phyloP scores from a whole-genome alignment of 306 rosid genomes.

The Rosa chinensis region DNA sequence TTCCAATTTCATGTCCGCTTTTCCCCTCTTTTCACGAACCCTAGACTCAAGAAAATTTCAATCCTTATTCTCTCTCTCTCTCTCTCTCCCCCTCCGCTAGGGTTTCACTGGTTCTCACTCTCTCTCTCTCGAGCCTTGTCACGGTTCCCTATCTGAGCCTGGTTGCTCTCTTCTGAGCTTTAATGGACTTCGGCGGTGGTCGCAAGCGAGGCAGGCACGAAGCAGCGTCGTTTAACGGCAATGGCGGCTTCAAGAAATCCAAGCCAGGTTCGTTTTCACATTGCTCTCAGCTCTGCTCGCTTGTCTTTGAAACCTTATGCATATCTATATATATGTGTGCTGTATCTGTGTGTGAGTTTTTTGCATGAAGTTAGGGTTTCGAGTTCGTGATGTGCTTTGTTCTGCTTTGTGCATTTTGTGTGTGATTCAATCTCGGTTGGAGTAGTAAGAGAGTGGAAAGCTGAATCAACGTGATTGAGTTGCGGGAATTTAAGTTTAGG shows the following conservation, averaged over 20 bases:
- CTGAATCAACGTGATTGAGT: neutral
- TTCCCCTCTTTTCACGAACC: conserved; percentile 19
- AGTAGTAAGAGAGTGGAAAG: neutral
- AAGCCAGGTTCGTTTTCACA: conserved; percentile 49
- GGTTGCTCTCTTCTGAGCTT: no score
- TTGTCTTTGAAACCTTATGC: neutral
- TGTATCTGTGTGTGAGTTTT: neutral
- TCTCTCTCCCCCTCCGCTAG: neutral
- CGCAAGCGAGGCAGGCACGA: conserved; percentile 72
- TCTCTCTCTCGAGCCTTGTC: neutral
- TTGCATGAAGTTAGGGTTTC: neutral
- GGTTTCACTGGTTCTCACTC: neutral
- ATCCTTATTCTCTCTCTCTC: neutral
- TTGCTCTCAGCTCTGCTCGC: neutral
- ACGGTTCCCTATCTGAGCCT: neutral
- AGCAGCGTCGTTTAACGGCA: conserved; percentile 58
- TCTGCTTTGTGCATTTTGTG: neutral
- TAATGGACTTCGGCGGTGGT: conserved; percentile 52
- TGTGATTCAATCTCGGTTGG: neutral
- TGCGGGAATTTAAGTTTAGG: neutral
- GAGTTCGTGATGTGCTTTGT: conserved; percentile 1
- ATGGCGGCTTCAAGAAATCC: conserved; percentile 69
- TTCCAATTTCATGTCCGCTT: conserved; percentile 33
- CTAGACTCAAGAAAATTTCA: conserved; percentile 20
- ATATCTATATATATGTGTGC: no score